A percentile compares a stretch with the other conserved stretches of the same genome.
Evolutionary conservation across 2,329 filamentous ascomycete species (phyloP).

Genomic region (Botryotinia convoluta): DNA sequence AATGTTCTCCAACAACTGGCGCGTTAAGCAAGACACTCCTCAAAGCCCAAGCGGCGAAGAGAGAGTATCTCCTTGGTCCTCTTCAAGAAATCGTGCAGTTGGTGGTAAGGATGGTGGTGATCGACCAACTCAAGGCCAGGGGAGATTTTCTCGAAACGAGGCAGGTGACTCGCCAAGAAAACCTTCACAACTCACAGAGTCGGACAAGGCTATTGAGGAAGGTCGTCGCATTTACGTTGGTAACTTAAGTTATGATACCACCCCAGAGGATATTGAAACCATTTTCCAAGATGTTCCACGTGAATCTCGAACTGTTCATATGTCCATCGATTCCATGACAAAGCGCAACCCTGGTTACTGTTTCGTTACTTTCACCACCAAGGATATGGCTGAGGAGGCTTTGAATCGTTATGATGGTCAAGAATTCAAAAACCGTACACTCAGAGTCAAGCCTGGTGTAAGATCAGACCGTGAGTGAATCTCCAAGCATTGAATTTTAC

Average conservation of each 20-base stretch:
- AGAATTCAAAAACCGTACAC: constrained; percentile 53
- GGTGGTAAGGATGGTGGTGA: constrained; percentile 9
- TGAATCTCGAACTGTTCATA: constrained; percentile 58
- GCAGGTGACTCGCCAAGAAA: constrained; percentile 21
- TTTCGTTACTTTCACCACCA: constrained; percentile 64
- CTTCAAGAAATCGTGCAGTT: constrained; percentile 10
- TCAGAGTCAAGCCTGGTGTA: constrained; percentile 65
- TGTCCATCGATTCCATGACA: constrained; percentile 66
- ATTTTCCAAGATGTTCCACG: constrained; percentile 45
- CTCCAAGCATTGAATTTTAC: constrained; percentile 7
- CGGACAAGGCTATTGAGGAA: constrained; percentile 30
- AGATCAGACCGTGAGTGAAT: constrained; percentile 25
- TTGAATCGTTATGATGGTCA: constrained; percentile 56
- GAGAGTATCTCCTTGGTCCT: constrained; percentile 12
- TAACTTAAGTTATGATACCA: constrained; percentile 53
- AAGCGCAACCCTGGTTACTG: constrained; percentile 71
- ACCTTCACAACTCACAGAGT: constrained; percentile 24
- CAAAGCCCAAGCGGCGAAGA: constrained; percentile 15
- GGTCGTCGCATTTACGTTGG: constrained; percentile 49
- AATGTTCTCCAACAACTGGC: constrained; percentile 35
- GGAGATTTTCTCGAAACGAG: constrained; percentile 18
- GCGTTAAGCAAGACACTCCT: constrained; percentile 27
- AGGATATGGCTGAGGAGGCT: constrained; percentile 55
- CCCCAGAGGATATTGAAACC: constrained; percentile 47
- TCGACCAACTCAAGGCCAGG: constrained; percentile 14